Conservation (phyloP, 2,329 filamentous ascomycete genomes). For the Cryphonectria japonica region DNA sequence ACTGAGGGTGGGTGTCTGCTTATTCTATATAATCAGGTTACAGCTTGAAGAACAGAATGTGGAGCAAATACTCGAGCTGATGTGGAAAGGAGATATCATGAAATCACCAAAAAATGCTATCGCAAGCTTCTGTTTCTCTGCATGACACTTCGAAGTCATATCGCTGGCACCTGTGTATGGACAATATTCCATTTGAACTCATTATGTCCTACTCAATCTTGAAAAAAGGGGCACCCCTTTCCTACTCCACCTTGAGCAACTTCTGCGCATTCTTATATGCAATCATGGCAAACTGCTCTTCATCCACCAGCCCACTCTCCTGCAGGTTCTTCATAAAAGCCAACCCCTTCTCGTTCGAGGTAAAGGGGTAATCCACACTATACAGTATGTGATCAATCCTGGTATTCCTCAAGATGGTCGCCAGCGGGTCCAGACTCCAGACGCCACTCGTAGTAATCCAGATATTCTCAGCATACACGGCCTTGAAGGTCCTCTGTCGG, state of each 20-base stretch:
- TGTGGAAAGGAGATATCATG: neutral
- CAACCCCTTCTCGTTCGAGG: constrained; percentile 7
- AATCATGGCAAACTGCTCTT: constrained; percentile 14
- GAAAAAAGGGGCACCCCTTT: neutral
- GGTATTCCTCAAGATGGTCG: constrained; percentile 2
- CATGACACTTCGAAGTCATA: neutral
- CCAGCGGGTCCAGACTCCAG: constrained; percentile 1
- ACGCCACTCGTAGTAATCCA: constrained; percentile 11
- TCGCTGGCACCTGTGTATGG: neutral
- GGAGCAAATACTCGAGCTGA: neutral
- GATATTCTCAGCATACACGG: constrained; percentile 1
- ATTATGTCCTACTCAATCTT: no score
- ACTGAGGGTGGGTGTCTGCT: neutral
- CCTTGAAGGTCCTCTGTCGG: neutral
- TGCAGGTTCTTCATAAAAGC: constrained; percentile 3
- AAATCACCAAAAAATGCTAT: neutral
- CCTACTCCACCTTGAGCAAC: neutral
- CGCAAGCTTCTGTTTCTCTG: neutral
- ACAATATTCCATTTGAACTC: neutral
- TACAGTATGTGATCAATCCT: constrained; percentile 12
- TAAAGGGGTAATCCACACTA: constrained; percentile 15
- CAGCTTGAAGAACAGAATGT: neutral
- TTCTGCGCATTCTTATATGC: constrained; percentile 11
- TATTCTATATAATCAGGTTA: neutral
- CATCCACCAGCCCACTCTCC: constrained; percentile 10